Percentiles rank a stretch among this genome's conserved stretches.
phyloP scores from a whole-genome alignment of 768 basidiomycete genomes.

The Mycena metata region DNA sequence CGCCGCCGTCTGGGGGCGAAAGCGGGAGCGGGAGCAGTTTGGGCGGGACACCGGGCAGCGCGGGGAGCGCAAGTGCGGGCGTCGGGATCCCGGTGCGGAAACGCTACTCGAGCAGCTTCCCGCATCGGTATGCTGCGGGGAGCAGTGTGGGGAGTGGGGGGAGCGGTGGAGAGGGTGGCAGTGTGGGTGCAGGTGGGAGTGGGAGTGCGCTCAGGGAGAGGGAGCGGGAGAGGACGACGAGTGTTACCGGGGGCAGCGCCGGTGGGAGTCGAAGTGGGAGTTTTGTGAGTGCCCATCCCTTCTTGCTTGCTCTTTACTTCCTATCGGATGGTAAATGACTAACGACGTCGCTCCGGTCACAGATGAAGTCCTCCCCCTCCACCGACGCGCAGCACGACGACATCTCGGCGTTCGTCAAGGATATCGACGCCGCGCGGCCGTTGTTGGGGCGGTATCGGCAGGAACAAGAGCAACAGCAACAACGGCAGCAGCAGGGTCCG shows the following conservation, averaged over 20 bases:
- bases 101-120: constrained; percentile 84
- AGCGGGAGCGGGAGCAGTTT: constrained; percentile 36
- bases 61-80: constrained; percentile 7
- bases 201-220: constrained; percentile 37
- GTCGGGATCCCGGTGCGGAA: constrained; percentile 56
- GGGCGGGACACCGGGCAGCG: constrained; percentile 19
- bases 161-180: constrained; percentile 40
- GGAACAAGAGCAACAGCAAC: constrained; percentile 28
- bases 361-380: constrained; percentile 19
- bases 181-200: constrained; percentile 22
- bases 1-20: not conserved
- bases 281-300: constrained; percentile 30
- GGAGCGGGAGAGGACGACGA: constrained; percentile 48
- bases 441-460: constrained; percentile 59
- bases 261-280: constrained; percentile 33
- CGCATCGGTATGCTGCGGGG: constrained; percentile 69
- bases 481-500: not conserved
- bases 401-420: constrained; percentile 82
- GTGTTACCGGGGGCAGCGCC: constrained; percentile 20
- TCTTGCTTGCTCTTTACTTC: constrained; percentile 2
- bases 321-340: not conserved
- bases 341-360: not conserved
- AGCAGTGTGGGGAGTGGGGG: constrained; percentile 56
- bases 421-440: constrained; percentile 80
- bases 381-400: constrained; percentile 64